Conservation (phyloP, 305 asterid genomes). For the Coffea humblotiana region DNA sequence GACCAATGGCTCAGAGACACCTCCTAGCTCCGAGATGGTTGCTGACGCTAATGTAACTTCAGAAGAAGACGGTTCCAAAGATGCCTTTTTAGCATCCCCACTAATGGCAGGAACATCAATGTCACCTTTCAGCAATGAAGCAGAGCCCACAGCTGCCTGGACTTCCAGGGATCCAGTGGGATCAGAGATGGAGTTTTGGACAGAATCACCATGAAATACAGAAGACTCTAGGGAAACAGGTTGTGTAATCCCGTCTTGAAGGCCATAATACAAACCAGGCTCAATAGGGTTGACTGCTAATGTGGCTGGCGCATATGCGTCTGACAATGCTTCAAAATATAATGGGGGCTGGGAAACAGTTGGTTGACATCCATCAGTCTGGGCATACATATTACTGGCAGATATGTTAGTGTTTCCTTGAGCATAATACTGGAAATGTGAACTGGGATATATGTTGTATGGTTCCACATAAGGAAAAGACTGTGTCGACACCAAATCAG, state of each 20-base stretch:
- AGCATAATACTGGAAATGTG: slow-evolving; percentile 57
- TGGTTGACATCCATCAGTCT: slow-evolving; percentile 53
- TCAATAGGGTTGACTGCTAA: slow-evolving; percentile 50
- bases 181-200: slow-evolving; percentile 33
- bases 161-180: slow-evolving; percentile 30
- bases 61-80: slow-evolving; percentile 36
- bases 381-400: slow-evolving; percentile 43
- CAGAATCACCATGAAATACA: slow-evolving; percentile 32
- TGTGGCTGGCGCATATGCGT: slow-evolving; percentile 49
- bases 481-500: slow-evolving; percentile 50
- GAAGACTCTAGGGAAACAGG: slow-evolving; percentile 45
- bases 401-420: slow-evolving; percentile 53
- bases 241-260: slow-evolving; percentile 50
- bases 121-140: slow-evolving; percentile 33
- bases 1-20: slow-evolving; percentile 43
- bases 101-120: slow-evolving; percentile 27
- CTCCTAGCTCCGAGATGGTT: slow-evolving; percentile 31
- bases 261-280: slow-evolving; percentile 53
- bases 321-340: slow-evolving; percentile 60
- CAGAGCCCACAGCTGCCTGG: slow-evolving; percentile 31
- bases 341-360: slow-evolving; percentile 56
- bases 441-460: slow-evolving; percentile 55
- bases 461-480: slow-evolving; percentile 53
- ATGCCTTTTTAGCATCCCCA: slow-evolving; percentile 25
- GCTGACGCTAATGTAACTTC: slow-evolving; percentile 33